A percentile compares a stretch with the other conserved stretches of the same genome.
These are phyloP conservation scores for Pseudogymnoascus sp. DNA, from an alignment of 2,329 filamentous ascomycete genomes.

Conservation along the genomic window DNA sequence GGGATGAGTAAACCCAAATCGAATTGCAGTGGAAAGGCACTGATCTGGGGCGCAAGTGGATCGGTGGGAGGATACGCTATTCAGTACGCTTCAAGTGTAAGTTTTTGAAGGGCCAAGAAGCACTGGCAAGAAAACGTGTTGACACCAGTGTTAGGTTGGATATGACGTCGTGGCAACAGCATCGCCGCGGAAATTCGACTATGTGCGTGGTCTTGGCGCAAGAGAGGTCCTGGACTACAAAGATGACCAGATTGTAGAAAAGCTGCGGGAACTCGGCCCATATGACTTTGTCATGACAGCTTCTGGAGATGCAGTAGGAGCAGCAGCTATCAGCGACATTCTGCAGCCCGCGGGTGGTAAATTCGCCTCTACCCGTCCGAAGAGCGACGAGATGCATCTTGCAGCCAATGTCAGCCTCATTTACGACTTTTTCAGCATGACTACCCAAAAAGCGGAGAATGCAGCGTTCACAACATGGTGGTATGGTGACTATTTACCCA, in stretches of 20 bases:
- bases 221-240: slow-evolving; percentile 17
- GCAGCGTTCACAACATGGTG: neutral
- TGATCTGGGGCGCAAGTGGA: slow-evolving; percentile 19
- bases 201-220: slow-evolving; percentile 16
- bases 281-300: neutral
- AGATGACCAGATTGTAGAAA: neutral
- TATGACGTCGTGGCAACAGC: slow-evolving; percentile 18
- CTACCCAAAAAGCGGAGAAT: neutral
- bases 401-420: neutral
- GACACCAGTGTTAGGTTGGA: neutral
- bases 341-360: neutral
- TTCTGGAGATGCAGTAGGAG: neutral
- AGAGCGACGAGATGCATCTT: neutral
- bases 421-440: neutral
- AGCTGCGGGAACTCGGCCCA: neutral
- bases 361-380: neutral
- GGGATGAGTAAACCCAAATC: neutral
- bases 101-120: neutral
- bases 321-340: neutral
- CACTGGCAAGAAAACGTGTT: neutral
- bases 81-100: slow-evolving; percentile 13
- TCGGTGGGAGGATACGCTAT: slow-evolving; percentile 16
- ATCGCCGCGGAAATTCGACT: slow-evolving; percentile 17
- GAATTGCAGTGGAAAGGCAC: slow-evolving; percentile 10
- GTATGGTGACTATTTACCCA: neutral